Percentiles rank a stretch among this genome's conserved stretches.
These are phyloP conservation scores for Pueraria montana DNA, from an alignment of 306 rosid species.

Conservation along the genomic window DNA sequence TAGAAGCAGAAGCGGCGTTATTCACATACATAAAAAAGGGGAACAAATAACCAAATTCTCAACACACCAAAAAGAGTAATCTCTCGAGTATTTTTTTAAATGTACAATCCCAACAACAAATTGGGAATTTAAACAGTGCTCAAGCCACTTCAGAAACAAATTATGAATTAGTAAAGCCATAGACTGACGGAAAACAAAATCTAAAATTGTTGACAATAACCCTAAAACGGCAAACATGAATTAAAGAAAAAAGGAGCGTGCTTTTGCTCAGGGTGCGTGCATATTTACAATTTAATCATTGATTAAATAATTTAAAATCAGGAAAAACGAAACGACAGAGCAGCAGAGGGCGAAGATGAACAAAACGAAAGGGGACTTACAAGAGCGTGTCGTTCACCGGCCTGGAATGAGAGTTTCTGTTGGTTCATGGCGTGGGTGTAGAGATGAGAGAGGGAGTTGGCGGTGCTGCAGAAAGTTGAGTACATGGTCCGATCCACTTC, in stretches of 20 bases:
- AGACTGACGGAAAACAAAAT: constrained; percentile 8
- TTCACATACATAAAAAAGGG: neutral
- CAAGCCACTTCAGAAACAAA: neutral
- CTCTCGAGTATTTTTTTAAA: too few relatives aligned
- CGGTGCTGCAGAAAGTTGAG: constrained; percentile 93
- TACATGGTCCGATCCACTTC: constrained; percentile 98
- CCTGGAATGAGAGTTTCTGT: constrained; percentile 90
- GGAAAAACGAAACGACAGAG: neutral
- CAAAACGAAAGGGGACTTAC: constrained; percentile 40
- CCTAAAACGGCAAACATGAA: constrained; percentile 12
- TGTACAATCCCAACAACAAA: too few relatives aligned
- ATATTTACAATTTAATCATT: too few relatives aligned
- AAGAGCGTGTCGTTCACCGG: constrained; percentile 95
- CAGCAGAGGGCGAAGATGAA: neutral
- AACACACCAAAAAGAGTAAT: too few relatives aligned
- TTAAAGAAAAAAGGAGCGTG: neutral
- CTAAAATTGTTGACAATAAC: neutral
- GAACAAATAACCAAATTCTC: neutral
- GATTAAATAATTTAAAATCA: too few relatives aligned
- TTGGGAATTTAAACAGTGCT: neutral
- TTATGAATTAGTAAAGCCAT: neutral
- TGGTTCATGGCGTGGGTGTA: constrained; percentile 92
- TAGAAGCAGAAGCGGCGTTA: constrained; percentile 9
- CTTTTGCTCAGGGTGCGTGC: neutral
- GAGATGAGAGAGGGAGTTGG: constrained; percentile 94